Evolutionary conservation across 345 rosid genomes (phyloP), one percentile per base, ranked within the genome.

Genomic region (Alliaria petiolata): DNA sequence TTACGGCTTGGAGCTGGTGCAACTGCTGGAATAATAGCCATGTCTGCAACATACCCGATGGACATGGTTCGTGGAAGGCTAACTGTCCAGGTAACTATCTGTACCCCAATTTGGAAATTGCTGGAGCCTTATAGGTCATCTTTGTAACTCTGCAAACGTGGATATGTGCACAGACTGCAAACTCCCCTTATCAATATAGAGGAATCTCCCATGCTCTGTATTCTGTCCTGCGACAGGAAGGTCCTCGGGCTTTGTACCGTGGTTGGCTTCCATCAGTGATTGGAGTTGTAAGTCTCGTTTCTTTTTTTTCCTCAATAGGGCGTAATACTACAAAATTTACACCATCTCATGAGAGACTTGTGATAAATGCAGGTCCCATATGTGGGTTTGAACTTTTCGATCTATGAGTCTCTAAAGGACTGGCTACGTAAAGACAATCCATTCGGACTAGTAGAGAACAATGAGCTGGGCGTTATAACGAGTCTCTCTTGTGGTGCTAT

Each of bases 231-330:
- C 86, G 88, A 15, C 86, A 92, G 76, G 99, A 95, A 87, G 99
- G 99, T 55, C 90, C 95, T 14, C 82, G 96, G 46, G 99, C 99
- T 62, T 76, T 95, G 71, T 95, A 95, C 86, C 91, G 81, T 76
- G 99, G 97, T 69, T 95, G 99, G 99, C 89, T 95, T 71, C 99
- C 99, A 68, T 95, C 99, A 16, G 97, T 95, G 54, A 95, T 95
- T 76, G 99, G 99, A 88, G 99, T 95, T 78, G 99, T 95, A 75
- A 88, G 98, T 82, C 20, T 33, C 7, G 1, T 51, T 42, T 15
- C 0, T 30, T 5, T 22, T 22, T 22, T 14, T 34, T 25, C 33
- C 8, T 30, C 35, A 26, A 2, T 63, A 2, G n/a, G n/a, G 1
- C 33, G 0, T 19, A 11, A 4, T 20, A 30, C 45, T 19, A 30